Evolutionary conservation across 768 basidiomycete genomes (phyloP).

Genomic region (Phanerodontia chrysosporium): DNA sequence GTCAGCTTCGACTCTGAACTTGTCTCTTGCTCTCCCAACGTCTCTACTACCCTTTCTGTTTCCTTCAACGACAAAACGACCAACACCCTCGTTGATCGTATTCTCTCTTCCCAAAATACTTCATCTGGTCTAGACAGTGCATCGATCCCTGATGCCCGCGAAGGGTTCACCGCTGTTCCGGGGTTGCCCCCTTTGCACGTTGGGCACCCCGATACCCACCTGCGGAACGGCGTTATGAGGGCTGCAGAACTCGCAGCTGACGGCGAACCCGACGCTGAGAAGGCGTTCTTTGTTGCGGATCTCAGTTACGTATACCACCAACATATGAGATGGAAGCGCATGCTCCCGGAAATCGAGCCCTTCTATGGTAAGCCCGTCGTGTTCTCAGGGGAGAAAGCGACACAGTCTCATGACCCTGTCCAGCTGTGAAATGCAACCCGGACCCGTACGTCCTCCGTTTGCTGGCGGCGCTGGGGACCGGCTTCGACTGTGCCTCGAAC

Average conservation of each 20-base stretch:
- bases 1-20: constrained; percentile 28
- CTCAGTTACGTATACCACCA: constrained; percentile 83
- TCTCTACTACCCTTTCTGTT: constrained; percentile 16
- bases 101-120: constrained; percentile 6
- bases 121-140: constrained; percentile 10
- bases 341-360: constrained; percentile 83
- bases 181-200: constrained; percentile 61
- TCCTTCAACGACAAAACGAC: constrained; percentile 19
- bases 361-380: constrained; percentile 77
- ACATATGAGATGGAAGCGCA: constrained; percentile 74
- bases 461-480: constrained; percentile 83
- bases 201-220: constrained; percentile 71
- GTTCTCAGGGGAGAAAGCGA: constrained; percentile 15
- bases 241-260: constrained; percentile 48
- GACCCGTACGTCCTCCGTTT: constrained; percentile 92
- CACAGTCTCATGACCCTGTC: constrained; percentile 18
- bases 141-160: constrained; percentile 19
- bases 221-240: constrained; percentile 72
- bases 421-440: constrained; percentile 97
- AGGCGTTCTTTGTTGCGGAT: constrained; percentile 96
- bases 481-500: constrained; percentile 97
- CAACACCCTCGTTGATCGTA: constrained; percentile 18
- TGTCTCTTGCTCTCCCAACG: constrained; percentile 22
- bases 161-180: constrained; percentile 47
- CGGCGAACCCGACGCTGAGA: constrained; percentile 73